Conservation (phyloP, 805 yeast species). For the Teunomyces stri region DNA sequence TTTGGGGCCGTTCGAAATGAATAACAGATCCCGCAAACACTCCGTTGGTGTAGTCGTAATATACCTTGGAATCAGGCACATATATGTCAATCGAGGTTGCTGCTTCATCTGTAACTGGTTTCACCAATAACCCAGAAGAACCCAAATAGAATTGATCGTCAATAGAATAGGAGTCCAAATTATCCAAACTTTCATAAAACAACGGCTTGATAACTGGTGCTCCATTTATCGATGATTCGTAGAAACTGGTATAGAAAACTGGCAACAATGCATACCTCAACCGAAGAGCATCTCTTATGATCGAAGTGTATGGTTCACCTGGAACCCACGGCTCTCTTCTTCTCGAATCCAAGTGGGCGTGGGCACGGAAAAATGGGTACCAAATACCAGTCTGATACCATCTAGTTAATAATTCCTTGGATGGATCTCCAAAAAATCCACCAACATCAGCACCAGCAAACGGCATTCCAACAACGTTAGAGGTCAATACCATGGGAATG, state of each 20-base stretch:
- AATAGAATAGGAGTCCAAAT: conserved; percentile 48
- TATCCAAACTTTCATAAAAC: conserved; percentile 53
- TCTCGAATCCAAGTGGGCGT: conserved; percentile 91
- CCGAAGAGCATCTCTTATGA: conserved; percentile 67
- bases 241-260: conserved; percentile 74
- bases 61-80: conserved; percentile 55
- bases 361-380: conserved; percentile 96
- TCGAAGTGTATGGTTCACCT: conserved; percentile 66
- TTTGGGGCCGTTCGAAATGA: conserved; percentile 35
- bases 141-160: conserved; percentile 88
- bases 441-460: conserved; percentile 97
- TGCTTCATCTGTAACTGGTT: conserved; percentile 70
- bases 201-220: conserved; percentile 70
- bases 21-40: conserved; percentile 6
- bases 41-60: conserved; percentile 54
- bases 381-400: conserved; percentile 97
- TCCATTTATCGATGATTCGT: conserved; percentile 58
- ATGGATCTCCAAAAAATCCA: conserved; percentile 92
- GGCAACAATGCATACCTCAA: conserved; percentile 79
- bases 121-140: conserved; percentile 64
- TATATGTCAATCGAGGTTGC: conserved; percentile 39
- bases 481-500: conserved; percentile 82
- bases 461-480: conserved; percentile 82
- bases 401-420: conserved; percentile 72
- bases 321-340: conserved; percentile 92